A percentile compares a stretch with the other conserved stretches of the same genome.
phyloP scores from a whole-genome alignment of 495 filamentous ascomycete genomes.

The Penicillium cinerascens region DNA sequence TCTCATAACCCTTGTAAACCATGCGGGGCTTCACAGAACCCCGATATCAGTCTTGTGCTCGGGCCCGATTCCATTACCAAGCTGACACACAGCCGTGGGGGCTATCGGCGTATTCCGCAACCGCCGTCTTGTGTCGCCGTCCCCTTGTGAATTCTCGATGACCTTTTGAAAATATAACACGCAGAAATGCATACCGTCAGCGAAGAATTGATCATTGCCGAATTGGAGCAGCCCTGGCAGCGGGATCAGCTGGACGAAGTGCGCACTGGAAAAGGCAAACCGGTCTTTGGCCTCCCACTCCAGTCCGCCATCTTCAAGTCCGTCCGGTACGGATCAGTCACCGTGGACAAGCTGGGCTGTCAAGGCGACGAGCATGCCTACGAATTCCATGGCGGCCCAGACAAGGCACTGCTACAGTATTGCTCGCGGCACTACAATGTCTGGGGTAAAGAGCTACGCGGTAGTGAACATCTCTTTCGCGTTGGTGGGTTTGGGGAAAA shows the following conservation, averaged over 20 bases:
- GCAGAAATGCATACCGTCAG: not conserved
- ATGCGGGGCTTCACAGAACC: no score
- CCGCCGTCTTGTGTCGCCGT: no score
- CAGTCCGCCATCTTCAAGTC: conserved; percentile 8
- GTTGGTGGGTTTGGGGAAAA: conserved; percentile 9
- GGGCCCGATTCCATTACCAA: not conserved
- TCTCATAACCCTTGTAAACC: no score
- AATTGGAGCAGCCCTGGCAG: conserved; percentile 1
- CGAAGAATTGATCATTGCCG: not conserved
- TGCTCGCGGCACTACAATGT: conserved; percentile 2
- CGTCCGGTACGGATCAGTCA: not conserved
- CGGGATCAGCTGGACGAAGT: conserved; percentile 2
- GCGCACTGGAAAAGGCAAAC: conserved; percentile 1
- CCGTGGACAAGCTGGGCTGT: conserved; percentile 2
- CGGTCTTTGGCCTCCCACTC: conserved; percentile 3
- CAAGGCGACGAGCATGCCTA: conserved; percentile 9
- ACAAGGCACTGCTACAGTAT: conserved; percentile 12
- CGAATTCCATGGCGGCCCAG: conserved; percentile 10
- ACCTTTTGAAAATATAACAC: no score
- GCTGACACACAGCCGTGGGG: not conserved
- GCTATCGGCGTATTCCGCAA: no score
- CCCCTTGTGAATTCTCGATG: no score
- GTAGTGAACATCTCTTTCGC: not conserved
- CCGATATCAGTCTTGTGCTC: not conserved
- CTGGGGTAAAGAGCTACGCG: conserved; percentile 5